Percentiles rank a stretch among this genome's conserved stretches.
phyloP scores from a whole-genome alignment of 2,329 filamentous ascomycete species.

The Epicoccum sorghinum region DNA sequence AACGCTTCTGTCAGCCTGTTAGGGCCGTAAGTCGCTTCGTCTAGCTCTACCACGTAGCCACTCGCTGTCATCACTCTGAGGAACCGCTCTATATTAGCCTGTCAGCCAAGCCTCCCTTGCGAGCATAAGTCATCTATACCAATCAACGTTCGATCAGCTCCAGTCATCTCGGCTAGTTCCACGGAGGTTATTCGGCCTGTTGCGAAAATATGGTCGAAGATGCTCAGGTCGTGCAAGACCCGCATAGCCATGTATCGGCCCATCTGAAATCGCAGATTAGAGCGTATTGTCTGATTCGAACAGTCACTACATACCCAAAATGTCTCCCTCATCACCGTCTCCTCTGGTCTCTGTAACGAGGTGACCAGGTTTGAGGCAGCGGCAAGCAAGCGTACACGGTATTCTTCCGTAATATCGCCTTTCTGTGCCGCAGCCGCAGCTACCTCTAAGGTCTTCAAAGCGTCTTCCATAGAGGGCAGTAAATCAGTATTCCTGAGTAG shows the following conservation, averaged over 20 bases:
- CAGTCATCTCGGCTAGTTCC: neutral
- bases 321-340: neutral
- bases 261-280: neutral
- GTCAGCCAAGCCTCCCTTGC: neutral
- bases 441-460: no score
- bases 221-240: neutral
- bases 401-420: neutral
- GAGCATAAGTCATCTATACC: neutral
- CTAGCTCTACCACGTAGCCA: conserved; percentile 4
- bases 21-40: neutral
- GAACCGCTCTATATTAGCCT: neutral
- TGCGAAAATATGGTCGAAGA: conserved; percentile 1
- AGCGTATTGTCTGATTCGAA: neutral
- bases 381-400: neutral
- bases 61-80: conserved; percentile 4
- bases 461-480: no score
- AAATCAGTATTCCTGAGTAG: no score
- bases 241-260: conserved; percentile 9
- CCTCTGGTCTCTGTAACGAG: neutral
- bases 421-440: no score
- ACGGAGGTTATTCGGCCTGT: conserved; percentile 2
- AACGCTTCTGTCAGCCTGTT: conserved; percentile 4
- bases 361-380: neutral
- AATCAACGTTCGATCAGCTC: conserved; percentile 3
- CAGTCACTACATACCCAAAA: neutral